Evolutionary conservation across 2,329 filamentous ascomycete genomes (phyloP), one percentile per base, ranked within the genome.

Genomic region (Alternaria triticimaculans): DNA sequence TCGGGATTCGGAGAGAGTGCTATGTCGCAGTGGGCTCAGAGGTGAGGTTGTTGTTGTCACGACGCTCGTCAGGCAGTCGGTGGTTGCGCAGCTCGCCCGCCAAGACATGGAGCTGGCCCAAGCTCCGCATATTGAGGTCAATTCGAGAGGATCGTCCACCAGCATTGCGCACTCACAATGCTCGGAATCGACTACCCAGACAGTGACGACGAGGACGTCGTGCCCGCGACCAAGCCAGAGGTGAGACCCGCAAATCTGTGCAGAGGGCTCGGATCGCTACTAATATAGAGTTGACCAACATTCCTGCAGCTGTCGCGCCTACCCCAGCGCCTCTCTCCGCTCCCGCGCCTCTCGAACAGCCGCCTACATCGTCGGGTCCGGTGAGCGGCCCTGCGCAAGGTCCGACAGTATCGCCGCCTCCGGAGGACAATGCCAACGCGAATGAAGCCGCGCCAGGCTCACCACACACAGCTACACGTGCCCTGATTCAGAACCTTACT

Each of bases 401-500:
- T 6, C 77, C 78, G 33, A 64, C 71, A 6, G 70, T 66, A 18
- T 66, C 71, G 41, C 65, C 72, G 14, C 69, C 69, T 25, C 62
- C 69, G 41, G 66, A 54, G 48, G 68, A 72, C 4, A 55, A 69
- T 28, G 66, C 51, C 15, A 21, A 57, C 43, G 58, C 46, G 30
- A 64, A 72, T 56, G 64, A 69, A 56, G 70, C 64, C 63, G 67
- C 72, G 57, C 79, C 73, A 25, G 76, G 74, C 56, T 94, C 91
- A 1, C 91, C 91, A 1, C 93, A 93, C 80, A 87, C 89, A 2
- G 82, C 87, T 50, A 87, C 85, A 64, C 89, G 91, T 68, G 84
- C 88, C 26, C 81, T 89, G 21, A 82, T 93, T 15, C 90, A 90
- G 70, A 87, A 90, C 72, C 86, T 95, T 45, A 96, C 92, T 23